Percentiles rank a stretch among this genome's conserved stretches.
Evolutionary conservation across 1,284 basidiomycete species (phyloP).

Genomic region (Wallemia mellicola): DNA sequence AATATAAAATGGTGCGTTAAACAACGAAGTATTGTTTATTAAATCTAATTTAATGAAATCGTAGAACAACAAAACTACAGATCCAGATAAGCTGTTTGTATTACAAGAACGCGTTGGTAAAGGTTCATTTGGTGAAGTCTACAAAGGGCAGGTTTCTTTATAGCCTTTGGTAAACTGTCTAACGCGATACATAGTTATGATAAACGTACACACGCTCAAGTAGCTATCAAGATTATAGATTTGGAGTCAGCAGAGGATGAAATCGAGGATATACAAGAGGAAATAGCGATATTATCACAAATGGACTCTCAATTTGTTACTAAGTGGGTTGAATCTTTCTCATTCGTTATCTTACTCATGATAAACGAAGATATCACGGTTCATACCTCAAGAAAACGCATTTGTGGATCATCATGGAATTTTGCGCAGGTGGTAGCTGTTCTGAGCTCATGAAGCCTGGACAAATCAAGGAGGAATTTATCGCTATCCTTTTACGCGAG

Average conservation of each 20-base stretch:
- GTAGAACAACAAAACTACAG: constrained; percentile 15
- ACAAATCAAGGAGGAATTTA: constrained; percentile 88
- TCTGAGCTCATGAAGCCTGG: constrained; percentile 66
- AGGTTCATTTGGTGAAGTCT: constrained; percentile 91
- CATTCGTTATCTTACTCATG: not conserved
- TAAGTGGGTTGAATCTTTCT: constrained; percentile 27
- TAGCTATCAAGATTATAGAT: constrained; percentile 96
- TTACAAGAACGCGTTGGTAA: constrained; percentile 90
- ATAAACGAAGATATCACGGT: constrained; percentile 46
- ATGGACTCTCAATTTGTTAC: constrained; percentile 85
- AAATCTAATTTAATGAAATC: not conserved
- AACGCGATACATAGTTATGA: constrained; percentile 31
- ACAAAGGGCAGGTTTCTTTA: constrained; percentile 59
- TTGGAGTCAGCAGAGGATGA: constrained; percentile 96
- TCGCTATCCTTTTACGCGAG: constrained; percentile 83
- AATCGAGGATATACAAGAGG: constrained; percentile 97
- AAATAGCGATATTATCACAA: constrained; percentile 95
- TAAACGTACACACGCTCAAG: constrained; percentile 66
- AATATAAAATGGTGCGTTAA: too few relatives aligned
- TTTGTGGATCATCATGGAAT: constrained; percentile 99
- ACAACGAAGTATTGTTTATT: too few relatives aligned
- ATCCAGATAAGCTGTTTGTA: constrained; percentile 83
- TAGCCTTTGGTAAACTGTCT: too few relatives aligned
- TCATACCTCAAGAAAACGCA: constrained; percentile 81
- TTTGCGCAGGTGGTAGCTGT: constrained; percentile 24